Conservation (phyloP, 73 alveolate species). For the Paramecium pentaurelia region DNA sequence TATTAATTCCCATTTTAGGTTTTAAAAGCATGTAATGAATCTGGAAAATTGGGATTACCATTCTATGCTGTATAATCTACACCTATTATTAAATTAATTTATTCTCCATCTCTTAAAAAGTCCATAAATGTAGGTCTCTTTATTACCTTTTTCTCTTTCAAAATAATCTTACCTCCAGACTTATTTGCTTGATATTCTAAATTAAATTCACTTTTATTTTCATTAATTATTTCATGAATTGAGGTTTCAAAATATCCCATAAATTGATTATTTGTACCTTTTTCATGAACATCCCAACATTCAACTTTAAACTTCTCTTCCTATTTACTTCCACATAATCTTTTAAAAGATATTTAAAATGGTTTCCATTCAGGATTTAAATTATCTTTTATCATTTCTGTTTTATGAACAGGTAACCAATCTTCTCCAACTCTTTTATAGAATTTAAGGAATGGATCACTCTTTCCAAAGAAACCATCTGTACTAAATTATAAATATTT, state of each 20-base stretch:
- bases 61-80: conserved; percentile 93
- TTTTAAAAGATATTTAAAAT: conserved; percentile 58
- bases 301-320: conserved; percentile 65
- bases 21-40: conserved; percentile 66
- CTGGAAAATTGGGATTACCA: conserved; percentile 71
- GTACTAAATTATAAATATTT: background rate
- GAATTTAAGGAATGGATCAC: conserved; percentile 64
- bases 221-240: conserved; percentile 46
- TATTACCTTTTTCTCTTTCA: background rate
- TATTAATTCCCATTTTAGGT: conserved; percentile 67
- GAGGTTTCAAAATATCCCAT: conserved; percentile 70
- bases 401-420: conserved; percentile 49
- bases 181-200: background rate
- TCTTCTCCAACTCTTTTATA: conserved; percentile 35
- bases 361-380: conserved; percentile 78
- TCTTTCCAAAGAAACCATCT: conserved; percentile 66
- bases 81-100: conserved; percentile 76
- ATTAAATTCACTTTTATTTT: conserved; percentile 45
- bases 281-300: conserved; percentile 67
- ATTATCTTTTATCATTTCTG: conserved; percentile 63
- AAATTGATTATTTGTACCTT: conserved; percentile 60
- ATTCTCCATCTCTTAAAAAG: conserved; percentile 72
- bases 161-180: conserved; percentile 35
- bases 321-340: conserved; percentile 69
- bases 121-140: conserved; percentile 82